Evolutionary conservation across 108 stramenopile species (phyloP).

Genomic region (Nitzschia putrida): DNA sequence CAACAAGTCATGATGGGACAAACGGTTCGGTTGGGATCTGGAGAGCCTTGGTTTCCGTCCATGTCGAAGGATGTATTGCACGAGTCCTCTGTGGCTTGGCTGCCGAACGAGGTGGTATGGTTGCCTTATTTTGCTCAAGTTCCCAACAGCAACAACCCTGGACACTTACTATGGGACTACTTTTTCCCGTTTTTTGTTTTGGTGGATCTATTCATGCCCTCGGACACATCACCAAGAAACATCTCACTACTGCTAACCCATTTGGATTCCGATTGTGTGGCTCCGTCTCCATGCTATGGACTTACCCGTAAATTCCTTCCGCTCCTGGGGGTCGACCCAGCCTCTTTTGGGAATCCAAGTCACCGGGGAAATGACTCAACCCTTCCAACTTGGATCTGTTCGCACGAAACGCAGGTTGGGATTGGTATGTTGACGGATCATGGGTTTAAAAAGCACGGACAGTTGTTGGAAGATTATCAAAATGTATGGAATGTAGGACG

Average conservation of each 20-base stretch:
- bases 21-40: slow-evolving; percentile 20
- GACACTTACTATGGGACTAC: slow-evolving; percentile 44
- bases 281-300: slow-evolving; percentile 9
- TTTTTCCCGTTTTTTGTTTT: slow-evolving; percentile 37
- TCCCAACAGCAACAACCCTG: slow-evolving; percentile 40
- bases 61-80: background rate
- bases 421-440: slow-evolving; percentile 60
- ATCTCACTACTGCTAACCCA: background rate
- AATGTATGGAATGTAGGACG: slow-evolving; percentile 33
- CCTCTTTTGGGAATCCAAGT: background rate
- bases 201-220: slow-evolving; percentile 22
- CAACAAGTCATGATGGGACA: slow-evolving; percentile 34
- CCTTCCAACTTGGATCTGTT: slow-evolving; percentile 24
- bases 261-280: slow-evolving; percentile 7
- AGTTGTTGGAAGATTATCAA: slow-evolving; percentile 35
- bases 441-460: slow-evolving; percentile 44
- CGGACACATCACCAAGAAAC: background rate
- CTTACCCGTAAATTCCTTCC: slow-evolving; percentile 38
- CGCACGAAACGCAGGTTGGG: slow-evolving; percentile 30
- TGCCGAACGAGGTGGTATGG: slow-evolving; percentile 25
- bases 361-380: background rate
- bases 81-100: background rate
- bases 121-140: slow-evolving; percentile 25
- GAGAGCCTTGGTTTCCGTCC: slow-evolving; percentile 19
- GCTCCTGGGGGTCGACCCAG: slow-evolving; percentile 26